A percentile compares a stretch with the other conserved stretches of the same genome.
phyloP scores from a whole-genome alignment of 805 yeast genomes.

The Yarrowia phangngaensis region DNA sequence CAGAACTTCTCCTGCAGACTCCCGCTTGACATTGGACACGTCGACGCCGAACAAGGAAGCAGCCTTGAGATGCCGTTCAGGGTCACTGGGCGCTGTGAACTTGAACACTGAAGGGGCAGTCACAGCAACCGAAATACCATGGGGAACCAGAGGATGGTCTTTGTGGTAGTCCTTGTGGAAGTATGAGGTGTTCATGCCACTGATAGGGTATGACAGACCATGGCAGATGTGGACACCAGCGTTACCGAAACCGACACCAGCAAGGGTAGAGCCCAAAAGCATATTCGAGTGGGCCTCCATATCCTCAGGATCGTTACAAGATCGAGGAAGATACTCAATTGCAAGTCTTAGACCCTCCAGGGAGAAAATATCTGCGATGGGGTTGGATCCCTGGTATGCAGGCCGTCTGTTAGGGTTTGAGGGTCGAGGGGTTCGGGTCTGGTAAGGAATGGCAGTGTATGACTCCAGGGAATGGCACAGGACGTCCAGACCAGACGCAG shows the following conservation, averaged over 20 bases:
- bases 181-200: slow-evolving; percentile 41
- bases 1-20: slow-evolving; percentile 42
- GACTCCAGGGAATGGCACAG: slow-evolving; percentile 47
- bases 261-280: slow-evolving; percentile 46
- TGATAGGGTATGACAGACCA: slow-evolving; percentile 44
- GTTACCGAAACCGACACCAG: slow-evolving; percentile 48
- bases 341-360: slow-evolving; percentile 44
- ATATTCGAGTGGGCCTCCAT: slow-evolving; percentile 44
- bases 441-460: slow-evolving; percentile 46
- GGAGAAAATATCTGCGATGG: slow-evolving; percentile 46
- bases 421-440: slow-evolving; percentile 42
- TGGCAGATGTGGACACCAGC: slow-evolving; percentile 47
- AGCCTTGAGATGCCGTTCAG: slow-evolving; percentile 41
- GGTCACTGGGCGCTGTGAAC: slow-evolving; percentile 42
- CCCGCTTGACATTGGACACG: slow-evolving; percentile 38
- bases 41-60: slow-evolving; percentile 42
- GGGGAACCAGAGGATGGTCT: slow-evolving; percentile 45
- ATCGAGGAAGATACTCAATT: slow-evolving; percentile 43
- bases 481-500: slow-evolving; percentile 46
- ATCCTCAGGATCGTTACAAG: slow-evolving; percentile 44
- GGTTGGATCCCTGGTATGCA: slow-evolving; percentile 46
- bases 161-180: slow-evolving; percentile 41
- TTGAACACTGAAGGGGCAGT: slow-evolving; percentile 46
- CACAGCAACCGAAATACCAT: slow-evolving; percentile 47
- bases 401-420: slow-evolving; percentile 41